Evolutionary conservation across 2,329 filamentous ascomycete genomes (phyloP).

Genomic region (Tolypocladium album): DNA sequence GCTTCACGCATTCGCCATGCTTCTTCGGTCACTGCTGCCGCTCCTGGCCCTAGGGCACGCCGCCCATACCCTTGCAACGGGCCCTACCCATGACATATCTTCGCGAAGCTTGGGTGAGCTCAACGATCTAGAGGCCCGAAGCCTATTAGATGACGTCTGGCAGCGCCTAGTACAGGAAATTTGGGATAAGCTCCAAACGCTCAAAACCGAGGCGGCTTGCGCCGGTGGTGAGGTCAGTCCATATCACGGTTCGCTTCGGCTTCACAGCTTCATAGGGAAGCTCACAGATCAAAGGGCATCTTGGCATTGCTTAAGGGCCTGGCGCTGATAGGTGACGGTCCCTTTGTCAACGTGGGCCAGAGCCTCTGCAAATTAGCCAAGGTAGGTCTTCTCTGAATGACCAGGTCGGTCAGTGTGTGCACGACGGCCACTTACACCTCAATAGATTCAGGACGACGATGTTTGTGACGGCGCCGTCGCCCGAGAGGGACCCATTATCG

Average conservation of each 20-base stretch:
- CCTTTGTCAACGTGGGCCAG: conserved; percentile 23
- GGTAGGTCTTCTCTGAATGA: conserved; percentile 8
- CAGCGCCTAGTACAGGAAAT: neutral
- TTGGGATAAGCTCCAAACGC: neutral
- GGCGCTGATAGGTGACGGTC: conserved; percentile 28
- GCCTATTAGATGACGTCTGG: conserved; percentile 12
- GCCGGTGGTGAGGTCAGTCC: conserved; percentile 13
- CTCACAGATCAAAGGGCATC: conserved; percentile 6
- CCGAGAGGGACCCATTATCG: conserved; percentile 42
- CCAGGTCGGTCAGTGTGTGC: neutral
- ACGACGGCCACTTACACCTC: neutral
- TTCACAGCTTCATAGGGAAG: neutral
- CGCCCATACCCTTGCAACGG: conserved; percentile 1
- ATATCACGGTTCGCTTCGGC: neutral
- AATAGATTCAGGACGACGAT: conserved; percentile 40
- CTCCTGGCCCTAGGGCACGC: conserved; percentile 8
- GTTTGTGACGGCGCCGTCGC: conserved; percentile 42
- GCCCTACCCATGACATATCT: neutral
- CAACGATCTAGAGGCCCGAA: conserved; percentile 4
- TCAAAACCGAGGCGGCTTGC: conserved; percentile 14
- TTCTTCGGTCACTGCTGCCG: conserved; percentile 4
- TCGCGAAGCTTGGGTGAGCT: neutral
- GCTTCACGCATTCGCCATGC: conserved; percentile 4
- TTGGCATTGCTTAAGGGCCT: conserved; percentile 29
- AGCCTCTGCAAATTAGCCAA: conserved; percentile 21